A percentile compares a stretch with the other conserved stretches of the same genome.
These are phyloP conservation scores for Fraxinus baroniana DNA, from an alignment of 305 asterid species.

Conservation along the genomic window DNA sequence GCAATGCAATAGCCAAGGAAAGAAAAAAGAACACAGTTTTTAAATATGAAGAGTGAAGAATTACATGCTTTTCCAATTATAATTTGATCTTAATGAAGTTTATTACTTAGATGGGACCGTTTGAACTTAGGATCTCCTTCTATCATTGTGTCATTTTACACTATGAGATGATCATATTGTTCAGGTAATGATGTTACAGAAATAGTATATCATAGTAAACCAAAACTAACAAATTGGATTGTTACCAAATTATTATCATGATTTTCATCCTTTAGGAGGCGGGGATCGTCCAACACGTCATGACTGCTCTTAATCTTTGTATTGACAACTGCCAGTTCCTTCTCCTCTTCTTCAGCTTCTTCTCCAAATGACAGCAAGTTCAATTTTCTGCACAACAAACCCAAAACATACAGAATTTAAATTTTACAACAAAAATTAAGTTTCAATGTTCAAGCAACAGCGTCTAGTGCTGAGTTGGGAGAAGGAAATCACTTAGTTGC, in stretches of 20 bases:
- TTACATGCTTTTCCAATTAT: conserved; percentile 6
- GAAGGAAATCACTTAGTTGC: conserved; percentile 60
- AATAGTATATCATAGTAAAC: neutral
- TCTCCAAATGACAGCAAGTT: conserved; percentile 95
- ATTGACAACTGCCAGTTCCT: conserved; percentile 62
- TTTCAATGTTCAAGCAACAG: conserved; percentile 2
- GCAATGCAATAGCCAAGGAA: neutral
- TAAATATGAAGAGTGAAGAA: neutral
- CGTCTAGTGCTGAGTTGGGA: conserved; percentile 17
- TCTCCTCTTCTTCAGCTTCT: conserved; percentile 98
- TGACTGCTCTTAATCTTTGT: conserved; percentile 85
- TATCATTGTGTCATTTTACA: conserved; percentile 10
- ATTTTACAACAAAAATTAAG: neutral
- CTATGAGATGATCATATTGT: conserved; percentile 3
- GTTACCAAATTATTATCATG: conserved; percentile 49
- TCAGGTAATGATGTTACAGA: conserved; percentile 11
- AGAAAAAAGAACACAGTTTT: neutral
- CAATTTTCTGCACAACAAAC: conserved; percentile 60
- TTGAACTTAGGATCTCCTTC: neutral
- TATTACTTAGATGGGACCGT: neutral
- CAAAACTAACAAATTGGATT: conserved; percentile 9
- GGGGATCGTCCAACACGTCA: conserved; percentile 89
- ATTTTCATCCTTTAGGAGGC: conserved; percentile 70
- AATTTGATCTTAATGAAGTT: conserved; percentile 11
- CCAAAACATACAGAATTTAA: neutral